These are phyloP conservation scores for barley (Hordeum vulgare) DNA, from an alignment of 176 grass and related monocot species.

Conservation along the genomic window MorexV3_pseudomolecules_assembly NC_058519.1:637953593-637954092, in stretches of 20 bases:
- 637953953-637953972: not conserved
- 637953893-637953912: no score
- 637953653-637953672: not conserved
- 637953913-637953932: not conserved
- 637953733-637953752: no score
- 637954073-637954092: not conserved
- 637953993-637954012: not conserved
- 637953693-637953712: not conserved
- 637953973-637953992: not conserved
- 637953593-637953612: no score
- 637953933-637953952: not conserved
- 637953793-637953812: not conserved
- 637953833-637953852: not conserved
- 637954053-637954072: not conserved
- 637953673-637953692: not conserved
- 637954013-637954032: conserved; percentile 10
- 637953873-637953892: no score
- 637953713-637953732: not conserved
- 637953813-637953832: no score
- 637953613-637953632: no score
- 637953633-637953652: no score
- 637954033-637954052: not conserved
- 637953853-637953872: not conserved
- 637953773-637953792: not conserved
- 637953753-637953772: not conserved